Evolutionary conservation across 805 yeast species (phyloP).

Genomic region (Sugiyamaella mastotermitis): DNA sequence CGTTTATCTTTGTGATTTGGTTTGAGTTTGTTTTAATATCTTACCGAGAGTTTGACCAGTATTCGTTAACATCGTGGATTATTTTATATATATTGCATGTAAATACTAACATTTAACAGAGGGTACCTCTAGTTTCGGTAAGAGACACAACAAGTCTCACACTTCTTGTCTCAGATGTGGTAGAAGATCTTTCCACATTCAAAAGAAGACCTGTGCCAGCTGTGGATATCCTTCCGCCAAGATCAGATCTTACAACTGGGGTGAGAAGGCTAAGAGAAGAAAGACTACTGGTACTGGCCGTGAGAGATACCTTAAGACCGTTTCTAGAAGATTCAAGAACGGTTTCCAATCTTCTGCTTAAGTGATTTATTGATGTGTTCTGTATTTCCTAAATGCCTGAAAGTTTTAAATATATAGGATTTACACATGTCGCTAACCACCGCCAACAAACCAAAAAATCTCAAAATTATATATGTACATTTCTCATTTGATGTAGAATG

Average conservation of each 20-base stretch:
- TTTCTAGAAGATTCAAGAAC: conserved; percentile 97
- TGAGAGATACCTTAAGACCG: conserved; percentile 95
- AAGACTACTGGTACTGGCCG: conserved; percentile 99
- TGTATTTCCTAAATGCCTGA: too few relatives aligned
- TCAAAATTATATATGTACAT: too few relatives aligned
- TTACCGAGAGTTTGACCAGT: too few relatives aligned
- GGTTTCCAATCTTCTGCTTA: conserved; percentile 85
- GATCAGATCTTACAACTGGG: conserved; percentile 94
- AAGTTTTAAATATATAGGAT: too few relatives aligned
- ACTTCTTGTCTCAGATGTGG: conserved; percentile 97
- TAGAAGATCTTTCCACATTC: conserved; percentile 96
- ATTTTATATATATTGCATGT: not conserved
- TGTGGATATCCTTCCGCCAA: conserved; percentile 99
- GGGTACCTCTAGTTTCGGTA: conserved; percentile 99
- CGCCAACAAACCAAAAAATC: too few relatives aligned
- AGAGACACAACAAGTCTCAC: conserved; percentile 99
- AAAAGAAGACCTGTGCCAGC: conserved; percentile 97
- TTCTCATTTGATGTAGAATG: too few relatives aligned
- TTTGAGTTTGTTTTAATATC: too few relatives aligned
- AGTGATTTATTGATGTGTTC: too few relatives aligned
- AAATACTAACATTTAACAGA: too few relatives aligned
- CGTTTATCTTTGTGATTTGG: too few relatives aligned
- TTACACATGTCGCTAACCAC: too few relatives aligned
- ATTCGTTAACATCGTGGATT: not conserved
- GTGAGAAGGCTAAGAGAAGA: conserved; percentile 98